These are phyloP conservation scores for Aspergillus leporis DNA, from an alignment of 495 filamentous ascomycete genomes.

Conservation along the genomic window DNA sequence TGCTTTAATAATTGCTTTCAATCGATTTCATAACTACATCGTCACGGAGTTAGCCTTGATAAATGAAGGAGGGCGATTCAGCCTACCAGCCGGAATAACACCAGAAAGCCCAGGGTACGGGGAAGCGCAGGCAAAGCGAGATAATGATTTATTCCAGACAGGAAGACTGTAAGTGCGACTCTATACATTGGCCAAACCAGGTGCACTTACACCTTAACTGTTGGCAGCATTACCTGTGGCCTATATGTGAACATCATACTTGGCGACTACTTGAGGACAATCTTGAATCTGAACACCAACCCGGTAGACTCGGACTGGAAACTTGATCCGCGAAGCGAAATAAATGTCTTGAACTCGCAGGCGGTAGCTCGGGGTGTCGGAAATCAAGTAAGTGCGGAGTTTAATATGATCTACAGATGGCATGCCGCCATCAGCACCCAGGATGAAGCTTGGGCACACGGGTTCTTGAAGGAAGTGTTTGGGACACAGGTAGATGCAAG, in stretches of 20 bases:
- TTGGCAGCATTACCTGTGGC: conserved; percentile 26
- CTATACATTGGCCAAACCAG: neutral
- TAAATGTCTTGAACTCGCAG: conserved; percentile 11
- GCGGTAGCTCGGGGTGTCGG: conserved; percentile 34
- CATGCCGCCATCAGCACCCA: conserved; percentile 42
- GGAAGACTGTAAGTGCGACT: conserved; percentile 23
- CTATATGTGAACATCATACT: conserved; percentile 35
- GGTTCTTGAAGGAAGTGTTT: conserved; percentile 35
- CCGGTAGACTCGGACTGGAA: conserved; percentile 21
- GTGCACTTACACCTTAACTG: neutral
- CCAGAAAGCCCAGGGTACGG: conserved; percentile 2
- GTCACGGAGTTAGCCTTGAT: conserved; percentile 47
- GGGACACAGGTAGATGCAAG: conserved; percentile 10
- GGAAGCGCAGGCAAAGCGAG: conserved; percentile 21
- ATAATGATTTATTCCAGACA: conserved; percentile 35
- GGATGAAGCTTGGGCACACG: conserved; percentile 48
- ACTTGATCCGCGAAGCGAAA: conserved; percentile 27
- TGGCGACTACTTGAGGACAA: conserved; percentile 29
- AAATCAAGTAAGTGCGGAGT: conserved; percentile 53
- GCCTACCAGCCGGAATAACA: neutral
- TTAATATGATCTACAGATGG: conserved; percentile 55
- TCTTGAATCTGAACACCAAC: conserved; percentile 20
- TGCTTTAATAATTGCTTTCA: conserved; percentile 56
- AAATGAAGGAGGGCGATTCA: conserved; percentile 52
- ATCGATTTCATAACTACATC: conserved; percentile 46